Base-by-base conservation (phyloP, 352 stramenopile genomes). In the Pythium insidiosum region DNA sequence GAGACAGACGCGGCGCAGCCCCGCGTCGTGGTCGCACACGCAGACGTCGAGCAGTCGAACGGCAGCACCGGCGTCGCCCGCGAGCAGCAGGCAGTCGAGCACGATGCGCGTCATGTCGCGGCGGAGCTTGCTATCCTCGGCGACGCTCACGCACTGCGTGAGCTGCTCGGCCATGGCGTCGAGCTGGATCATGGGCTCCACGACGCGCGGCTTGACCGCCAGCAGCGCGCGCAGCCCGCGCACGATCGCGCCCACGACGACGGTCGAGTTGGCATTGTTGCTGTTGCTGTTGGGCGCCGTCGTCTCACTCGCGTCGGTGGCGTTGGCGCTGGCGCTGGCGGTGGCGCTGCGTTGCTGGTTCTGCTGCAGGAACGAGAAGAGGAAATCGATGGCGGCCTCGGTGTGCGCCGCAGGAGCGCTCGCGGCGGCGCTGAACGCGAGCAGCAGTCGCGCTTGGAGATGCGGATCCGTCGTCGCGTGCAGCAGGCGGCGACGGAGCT, bases 111-210 rank as follows among this genome's bases (percentile, higher is more conserved):
- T 49, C 71, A 87, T 89, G 40, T 86, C 73, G 21, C 64, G 66
- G 15, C 76, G 69, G 26, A 89, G 68, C 55, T 84, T 85, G 20
- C 82, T 85, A 48, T 87, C 73, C 35, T 89, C 76, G 2, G 66
- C 55, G 2, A 84, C 70, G 55, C 71, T 89, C 48, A 84, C 64
- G 45, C 73, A 87, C 53, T 85, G 64, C 63, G 75, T 79, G 31
- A 89, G 66, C 58, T 89, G 76, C 60, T 86, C 73, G 30, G 57
- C 61, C 76, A 89, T 89, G 40, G 62, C 76, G 48, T 89, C 71
- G 38, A 84, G 64, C 29, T 87, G 73, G 55, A 89, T 84, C 76
- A 89, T 89, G 24, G 76, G 73, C 51, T 86, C 61, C 22, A 89
- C 76, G 16, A 86, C 70, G 5, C 59, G 56, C 2, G 68, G 40